Evolutionary conservation across 352 stramenopile species (phyloP).

Genomic region (Phytophthora rubi): DNA sequence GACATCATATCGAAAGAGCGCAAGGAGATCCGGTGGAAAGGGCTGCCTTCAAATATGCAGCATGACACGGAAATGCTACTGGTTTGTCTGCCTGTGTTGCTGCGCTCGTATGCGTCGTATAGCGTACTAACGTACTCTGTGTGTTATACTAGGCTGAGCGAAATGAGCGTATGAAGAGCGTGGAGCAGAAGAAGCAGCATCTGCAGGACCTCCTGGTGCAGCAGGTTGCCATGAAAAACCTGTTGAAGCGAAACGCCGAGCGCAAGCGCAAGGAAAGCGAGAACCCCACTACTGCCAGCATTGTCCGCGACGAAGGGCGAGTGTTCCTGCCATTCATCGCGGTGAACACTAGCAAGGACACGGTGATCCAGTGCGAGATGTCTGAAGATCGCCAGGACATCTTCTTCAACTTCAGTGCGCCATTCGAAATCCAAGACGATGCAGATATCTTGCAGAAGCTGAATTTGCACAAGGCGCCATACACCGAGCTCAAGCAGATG

Average conservation of each 20-base stretch:
- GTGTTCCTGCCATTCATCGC: slow-evolving; percentile 98
- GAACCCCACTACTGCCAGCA: slow-evolving; percentile 31
- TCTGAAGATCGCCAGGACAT: slow-evolving; percentile 94
- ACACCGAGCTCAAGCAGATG: slow-evolving; percentile 71
- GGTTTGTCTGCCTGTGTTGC: slow-evolving; percentile 38
- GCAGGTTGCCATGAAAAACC: slow-evolving; percentile 95
- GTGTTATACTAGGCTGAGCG: slow-evolving; percentile 56
- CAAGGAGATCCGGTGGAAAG: slow-evolving; percentile 92
- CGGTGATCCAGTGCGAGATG: slow-evolving; percentile 98
- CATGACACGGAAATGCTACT: slow-evolving; percentile 90
- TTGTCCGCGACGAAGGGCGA: slow-evolving; percentile 69
- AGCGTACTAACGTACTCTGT: slow-evolving; percentile 7
- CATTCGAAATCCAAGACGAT: slow-evolving; percentile 98
- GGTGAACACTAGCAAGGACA: slow-evolving; percentile 94
- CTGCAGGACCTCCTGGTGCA: slow-evolving; percentile 93
- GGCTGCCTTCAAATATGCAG: slow-evolving; percentile 78
- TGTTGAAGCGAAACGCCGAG: slow-evolving; percentile 89
- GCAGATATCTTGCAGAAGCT: slow-evolving; percentile 96
- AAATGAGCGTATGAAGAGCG: slow-evolving; percentile 78
- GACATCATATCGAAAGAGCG: slow-evolving; percentile 98
- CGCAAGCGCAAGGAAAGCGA: slow-evolving; percentile 56
- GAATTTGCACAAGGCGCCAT: slow-evolving; percentile 85
- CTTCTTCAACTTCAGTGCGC: slow-evolving; percentile 97
- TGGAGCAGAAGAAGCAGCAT: slow-evolving; percentile 91
- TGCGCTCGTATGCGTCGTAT: not conserved